phyloP scores from a whole-genome alignment of 805 yeast genomes.

The Dipodascopsis uninucleata region DNA sequence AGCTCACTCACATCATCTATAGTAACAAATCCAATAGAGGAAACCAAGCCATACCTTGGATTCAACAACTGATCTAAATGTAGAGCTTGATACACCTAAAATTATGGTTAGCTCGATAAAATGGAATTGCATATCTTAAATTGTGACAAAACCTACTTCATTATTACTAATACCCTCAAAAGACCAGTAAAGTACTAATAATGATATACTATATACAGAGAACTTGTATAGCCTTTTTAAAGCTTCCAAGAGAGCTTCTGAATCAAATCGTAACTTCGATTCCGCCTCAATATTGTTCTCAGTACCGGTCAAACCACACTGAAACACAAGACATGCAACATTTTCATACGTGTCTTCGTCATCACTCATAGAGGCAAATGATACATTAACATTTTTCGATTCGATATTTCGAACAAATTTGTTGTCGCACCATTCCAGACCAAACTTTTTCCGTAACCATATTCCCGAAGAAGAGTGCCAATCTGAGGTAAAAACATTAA shows the following conservation, averaged over 20 bases:
- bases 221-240: slow-evolving; percentile 38
- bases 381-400: slow-evolving; percentile 36
- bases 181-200: slow-evolving; percentile 45
- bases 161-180: slow-evolving; percentile 10
- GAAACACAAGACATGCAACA: slow-evolving; percentile 48
- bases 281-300: slow-evolving; percentile 20
- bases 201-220: slow-evolving; percentile 41
- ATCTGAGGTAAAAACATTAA: slow-evolving; percentile 46
- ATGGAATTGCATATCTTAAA: too few relatives aligned
- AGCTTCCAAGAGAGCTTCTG: slow-evolving; percentile 39
- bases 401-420: slow-evolving; percentile 35
- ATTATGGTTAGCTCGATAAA: too few relatives aligned
- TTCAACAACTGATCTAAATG: too few relatives aligned
- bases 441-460: slow-evolving; percentile 50
- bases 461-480: slow-evolving; percentile 47
- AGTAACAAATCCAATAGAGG: too few relatives aligned
- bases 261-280: slow-evolving; percentile 42
- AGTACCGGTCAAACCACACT: slow-evolving; percentile 45
- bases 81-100: too few relatives aligned
- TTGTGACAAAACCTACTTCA: slow-evolving; percentile 14
- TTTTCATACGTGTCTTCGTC: slow-evolving; percentile 41
- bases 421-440: slow-evolving; percentile 38
- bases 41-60: too few relatives aligned
- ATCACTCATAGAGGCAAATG: slow-evolving; percentile 45
- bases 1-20: too few relatives aligned